These are phyloP conservation scores for Polytolypa hystricis DNA, from an alignment of 2,329 filamentous ascomycete species.

Conservation along the genomic window DNA sequence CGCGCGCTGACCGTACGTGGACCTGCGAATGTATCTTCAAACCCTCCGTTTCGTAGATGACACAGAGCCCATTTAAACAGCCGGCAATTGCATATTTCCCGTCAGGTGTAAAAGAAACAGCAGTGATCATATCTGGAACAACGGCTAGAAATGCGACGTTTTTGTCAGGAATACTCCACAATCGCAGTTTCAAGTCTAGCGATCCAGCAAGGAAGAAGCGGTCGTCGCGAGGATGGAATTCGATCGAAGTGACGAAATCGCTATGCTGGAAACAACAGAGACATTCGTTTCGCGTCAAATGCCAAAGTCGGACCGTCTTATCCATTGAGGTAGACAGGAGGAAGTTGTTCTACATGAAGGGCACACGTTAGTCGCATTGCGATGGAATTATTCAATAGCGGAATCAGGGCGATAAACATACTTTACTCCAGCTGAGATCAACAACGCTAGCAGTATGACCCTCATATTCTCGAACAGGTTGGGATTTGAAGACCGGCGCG, in stretches of 20 bases:
- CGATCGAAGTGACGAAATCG: constrained; percentile 88
- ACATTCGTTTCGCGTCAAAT: constrained; percentile 72
- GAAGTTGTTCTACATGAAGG: constrained; percentile 63
- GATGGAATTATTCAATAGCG: not conserved
- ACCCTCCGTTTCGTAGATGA: constrained; percentile 88
- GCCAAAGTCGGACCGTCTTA: constrained; percentile 91
- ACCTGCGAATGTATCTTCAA: constrained; percentile 75
- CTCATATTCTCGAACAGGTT: constrained; percentile 66
- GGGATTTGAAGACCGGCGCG: constrained; percentile 77
- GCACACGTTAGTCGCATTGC: constrained; percentile 5
- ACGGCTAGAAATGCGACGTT: constrained; percentile 72
- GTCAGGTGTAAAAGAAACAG: constrained; percentile 86
- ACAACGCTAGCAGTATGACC: constrained; percentile 80
- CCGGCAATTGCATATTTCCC: constrained; percentile 84
- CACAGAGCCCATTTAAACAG: constrained; percentile 70
- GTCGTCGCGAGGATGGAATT: constrained; percentile 90
- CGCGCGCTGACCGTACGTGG: constrained; percentile 83
- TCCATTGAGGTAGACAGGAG: constrained; percentile 94
- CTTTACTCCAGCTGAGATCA: constrained; percentile 93
- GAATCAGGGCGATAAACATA: constrained; percentile 21
- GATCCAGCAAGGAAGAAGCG: constrained; percentile 94
- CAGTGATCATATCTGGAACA: constrained; percentile 79
- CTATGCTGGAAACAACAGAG: constrained; percentile 89
- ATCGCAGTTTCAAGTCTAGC: constrained; percentile 70
- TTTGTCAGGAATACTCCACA: constrained; percentile 98